These are phyloP conservation scores for Claviceps maximensis DNA, from an alignment of 2,329 filamentous ascomycete genomes.

Conservation along the genomic window DNA sequence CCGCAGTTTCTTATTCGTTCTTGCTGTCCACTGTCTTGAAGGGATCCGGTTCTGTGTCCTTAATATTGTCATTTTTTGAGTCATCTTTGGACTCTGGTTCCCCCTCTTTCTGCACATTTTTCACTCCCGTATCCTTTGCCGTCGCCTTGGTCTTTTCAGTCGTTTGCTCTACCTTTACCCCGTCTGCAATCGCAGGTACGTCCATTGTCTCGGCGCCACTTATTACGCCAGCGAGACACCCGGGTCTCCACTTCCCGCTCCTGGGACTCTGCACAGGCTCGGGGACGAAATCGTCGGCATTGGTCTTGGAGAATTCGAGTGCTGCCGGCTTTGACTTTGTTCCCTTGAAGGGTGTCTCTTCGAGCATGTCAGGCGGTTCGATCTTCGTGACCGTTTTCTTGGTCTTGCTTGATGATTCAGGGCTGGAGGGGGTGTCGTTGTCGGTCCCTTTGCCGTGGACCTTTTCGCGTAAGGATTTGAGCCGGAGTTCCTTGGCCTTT, in stretches of 20 bases:
- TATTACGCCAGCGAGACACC: constrained; percentile 13
- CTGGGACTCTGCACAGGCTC: constrained; percentile 8
- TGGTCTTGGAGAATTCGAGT: constrained; percentile 14
- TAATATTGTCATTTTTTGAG: constrained; percentile 14
- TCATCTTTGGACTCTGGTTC: constrained; percentile 14
- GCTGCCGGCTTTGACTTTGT: constrained; percentile 11
- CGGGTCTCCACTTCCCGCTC: constrained; percentile 7
- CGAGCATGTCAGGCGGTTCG: not conserved
- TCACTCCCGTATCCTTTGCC: constrained; percentile 9
- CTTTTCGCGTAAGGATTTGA: constrained; percentile 41
- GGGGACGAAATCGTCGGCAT: constrained; percentile 5
- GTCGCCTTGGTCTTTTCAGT: constrained; percentile 13
- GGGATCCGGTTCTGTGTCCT: constrained; percentile 3
- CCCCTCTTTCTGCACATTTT: constrained; percentile 10
- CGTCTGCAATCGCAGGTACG: constrained; percentile 18
- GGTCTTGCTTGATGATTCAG: not conserved
- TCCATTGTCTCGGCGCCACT: constrained; percentile 12
- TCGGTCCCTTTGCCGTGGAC: constrained; percentile 33
- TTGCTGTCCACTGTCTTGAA: constrained; percentile 10
- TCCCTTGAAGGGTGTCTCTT: constrained; percentile 8
- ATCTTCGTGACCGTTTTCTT: not conserved
- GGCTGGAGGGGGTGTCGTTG: constrained; percentile 7
- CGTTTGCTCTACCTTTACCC: constrained; percentile 12
- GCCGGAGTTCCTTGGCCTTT: constrained; percentile 47
- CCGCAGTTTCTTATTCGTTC: constrained; percentile 7